Base-by-base conservation (phyloP, 345 rosid species). In the Syzygium oleosum region DNA sequence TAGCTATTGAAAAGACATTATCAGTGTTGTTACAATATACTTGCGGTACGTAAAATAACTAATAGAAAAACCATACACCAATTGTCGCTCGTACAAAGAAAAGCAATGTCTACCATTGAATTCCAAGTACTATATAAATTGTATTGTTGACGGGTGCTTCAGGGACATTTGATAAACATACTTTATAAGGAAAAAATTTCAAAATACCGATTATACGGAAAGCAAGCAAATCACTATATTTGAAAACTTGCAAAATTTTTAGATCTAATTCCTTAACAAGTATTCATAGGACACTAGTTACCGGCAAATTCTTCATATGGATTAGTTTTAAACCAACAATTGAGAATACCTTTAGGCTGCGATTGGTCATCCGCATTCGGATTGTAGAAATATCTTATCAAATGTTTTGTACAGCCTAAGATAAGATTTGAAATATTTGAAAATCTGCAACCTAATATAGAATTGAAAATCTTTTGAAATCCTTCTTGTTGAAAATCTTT, bases 21-120 rank as follows among this genome's bases (percentile, higher is more conserved):
- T 56, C 1, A 1, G 12, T 3, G 2, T 56, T 2, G 12, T 56
- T 12, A 56, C 2, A 1, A 56, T 23, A 0, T 56, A 23, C 1
- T 0, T 56, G n/a, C 22, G 0, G 23, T 9, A 23, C 61, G 9
- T 56, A 3, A 22, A 9, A 55, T 8, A 22, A 22, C 12, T 22
- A 3, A 55, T 55, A 12, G 5, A 5, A 22, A 55, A 9, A 22
- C 9, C 12, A 0, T 0, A 55, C 1, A 0, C 27, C 27, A 22
- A 55, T 22, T 2, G 27, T 12, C 0, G 23, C 12, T 23, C 10
- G 61, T 56, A 56, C 12, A 56, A 56, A 56, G 10, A 56, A 56
- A 9, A 1, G n/a, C 5, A 22, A 2, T 0, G 23, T 22, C 61
- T 56, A 56, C 23, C 5, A 56, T 56, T 5, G n/a, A 22, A 56